phyloP scores from a whole-genome alignment of 1,284 basidiomycete species.

The Spongispora temasekensis region DNA sequence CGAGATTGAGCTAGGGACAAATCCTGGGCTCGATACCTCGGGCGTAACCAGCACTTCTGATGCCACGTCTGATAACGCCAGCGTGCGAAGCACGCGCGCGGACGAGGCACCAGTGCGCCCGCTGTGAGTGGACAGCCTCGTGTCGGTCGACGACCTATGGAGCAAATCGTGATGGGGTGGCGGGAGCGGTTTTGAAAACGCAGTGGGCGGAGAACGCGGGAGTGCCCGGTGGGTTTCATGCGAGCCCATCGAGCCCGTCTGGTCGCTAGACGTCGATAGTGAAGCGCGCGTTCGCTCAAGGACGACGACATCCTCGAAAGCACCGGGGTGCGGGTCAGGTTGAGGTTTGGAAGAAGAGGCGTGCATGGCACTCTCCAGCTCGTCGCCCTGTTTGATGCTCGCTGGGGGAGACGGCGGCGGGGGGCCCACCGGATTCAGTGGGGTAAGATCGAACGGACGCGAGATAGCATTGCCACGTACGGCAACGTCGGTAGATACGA shows the following conservation, averaged over 20 bases:
- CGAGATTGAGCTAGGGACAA: constrained; percentile 9
- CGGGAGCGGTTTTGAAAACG: constrained; percentile 12
- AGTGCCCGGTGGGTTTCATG: constrained; percentile 23
- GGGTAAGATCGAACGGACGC: neutral
- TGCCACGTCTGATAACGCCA: constrained; percentile 13
- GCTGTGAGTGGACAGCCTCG: constrained; percentile 39
- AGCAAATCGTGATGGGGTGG: constrained; percentile 16
- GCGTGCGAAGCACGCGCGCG: constrained; percentile 21
- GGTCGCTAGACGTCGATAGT: constrained; percentile 19
- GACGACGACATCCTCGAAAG: constrained; percentile 23
- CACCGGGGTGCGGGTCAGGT: constrained; percentile 18
- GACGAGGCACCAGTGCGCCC: constrained; percentile 31
- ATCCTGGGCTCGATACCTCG: constrained; percentile 14
- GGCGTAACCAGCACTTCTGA: constrained; percentile 12
- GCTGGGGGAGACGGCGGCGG: constrained; percentile 70
- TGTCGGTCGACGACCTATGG: constrained; percentile 51
- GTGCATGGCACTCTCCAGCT: constrained; percentile 9
- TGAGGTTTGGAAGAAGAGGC: constrained; percentile 18
- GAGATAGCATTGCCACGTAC: constrained; percentile 7
- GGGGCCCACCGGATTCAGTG: constrained; percentile 45
- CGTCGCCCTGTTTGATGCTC: constrained; percentile 46
- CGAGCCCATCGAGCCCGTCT: constrained; percentile 30
- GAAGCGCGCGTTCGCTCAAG: neutral
- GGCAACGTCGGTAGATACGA: constrained; percentile 29
- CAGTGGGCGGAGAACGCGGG: constrained; percentile 29